Conservation (phyloP, 2,329 filamentous ascomycete genomes). For the Sporothrix curviconia region DNA sequence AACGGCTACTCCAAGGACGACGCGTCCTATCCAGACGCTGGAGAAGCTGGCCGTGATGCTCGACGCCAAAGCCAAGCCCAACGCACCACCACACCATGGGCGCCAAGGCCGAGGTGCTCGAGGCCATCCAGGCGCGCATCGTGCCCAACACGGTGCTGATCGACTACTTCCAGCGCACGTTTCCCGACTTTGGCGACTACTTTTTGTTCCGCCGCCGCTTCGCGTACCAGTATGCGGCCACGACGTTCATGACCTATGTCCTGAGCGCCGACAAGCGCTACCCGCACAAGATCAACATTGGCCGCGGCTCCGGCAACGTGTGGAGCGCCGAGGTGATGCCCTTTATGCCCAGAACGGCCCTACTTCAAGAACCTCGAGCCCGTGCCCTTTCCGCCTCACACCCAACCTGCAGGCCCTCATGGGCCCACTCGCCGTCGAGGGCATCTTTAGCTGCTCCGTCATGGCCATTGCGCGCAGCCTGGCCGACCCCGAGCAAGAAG, state of each 20-base stretch:
- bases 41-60: constrained; percentile 78
- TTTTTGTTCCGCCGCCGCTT: constrained; percentile 98
- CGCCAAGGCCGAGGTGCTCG: constrained; percentile 84
- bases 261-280: constrained; percentile 96
- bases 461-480: constrained; percentile 96
- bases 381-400: constrained; percentile 92
- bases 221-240: constrained; percentile 85
- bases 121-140: constrained; percentile 88
- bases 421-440: constrained; percentile 91
- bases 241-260: constrained; percentile 98
- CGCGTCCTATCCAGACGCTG: constrained; percentile 87
- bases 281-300: constrained; percentile 91
- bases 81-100: constrained; percentile 66
- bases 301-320: constrained; percentile 79
- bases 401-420: constrained; percentile 94
- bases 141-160: constrained; percentile 76
- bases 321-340: constrained; percentile 96
- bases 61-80: constrained; percentile 60
- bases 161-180: constrained; percentile 83
- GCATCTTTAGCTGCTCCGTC: constrained; percentile 88
- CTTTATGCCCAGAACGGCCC: constrained; percentile 75
- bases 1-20: constrained; percentile 89
- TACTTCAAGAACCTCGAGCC: constrained; percentile 93
- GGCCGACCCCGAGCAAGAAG: constrained; percentile 79
- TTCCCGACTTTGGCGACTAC: constrained; percentile 86